A percentile compares a stretch with the other conserved stretches of the same genome.
These are phyloP conservation scores for Albugo candida DNA, from an alignment of 352 stramenopile species.

Conservation along the genomic window DNA sequence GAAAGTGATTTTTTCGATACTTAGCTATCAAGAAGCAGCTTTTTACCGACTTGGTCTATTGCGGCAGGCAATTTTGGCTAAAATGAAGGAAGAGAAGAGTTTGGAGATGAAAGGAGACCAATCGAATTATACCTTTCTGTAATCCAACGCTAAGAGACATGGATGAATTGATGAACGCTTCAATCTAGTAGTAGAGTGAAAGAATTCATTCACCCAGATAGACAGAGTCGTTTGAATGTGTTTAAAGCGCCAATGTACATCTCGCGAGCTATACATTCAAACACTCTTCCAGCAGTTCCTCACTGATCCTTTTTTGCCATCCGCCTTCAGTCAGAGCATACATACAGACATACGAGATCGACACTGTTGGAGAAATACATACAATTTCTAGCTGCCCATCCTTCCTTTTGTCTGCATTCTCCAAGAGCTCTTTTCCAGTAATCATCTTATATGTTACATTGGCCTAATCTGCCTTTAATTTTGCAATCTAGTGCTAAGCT, in stretches of 20 bases:
- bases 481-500: constrained; percentile 24
- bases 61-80: constrained; percentile 15
- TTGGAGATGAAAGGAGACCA: too few species aligned
- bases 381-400: constrained; percentile 33
- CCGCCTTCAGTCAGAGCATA: constrained; percentile 76
- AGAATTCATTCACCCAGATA: constrained; percentile 1
- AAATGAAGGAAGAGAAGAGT: too few species aligned
- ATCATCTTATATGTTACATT: constrained; percentile 52
- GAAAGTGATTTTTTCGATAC: too few species aligned
- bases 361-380: constrained; percentile 70
- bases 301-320: constrained; percentile 66
- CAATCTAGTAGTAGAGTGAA: not conserved
- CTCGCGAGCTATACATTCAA: constrained; percentile 25
- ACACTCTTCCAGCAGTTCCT: constrained; percentile 56
- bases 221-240: constrained; percentile 2
- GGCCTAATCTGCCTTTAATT: constrained; percentile 42
- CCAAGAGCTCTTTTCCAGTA: constrained; percentile 21
- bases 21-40: constrained; percentile 38
- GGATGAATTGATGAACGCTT: too few species aligned
- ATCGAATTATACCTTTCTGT: too few species aligned
- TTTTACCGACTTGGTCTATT: constrained; percentile 60
- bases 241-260: not conserved
- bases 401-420: constrained; percentile 5
- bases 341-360: constrained; percentile 72
- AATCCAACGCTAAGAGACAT: too few species aligned